phyloP scores from a whole-genome alignment of 2,329 filamentous ascomycete genomes.

The Trichoderma asperellum region DNA sequence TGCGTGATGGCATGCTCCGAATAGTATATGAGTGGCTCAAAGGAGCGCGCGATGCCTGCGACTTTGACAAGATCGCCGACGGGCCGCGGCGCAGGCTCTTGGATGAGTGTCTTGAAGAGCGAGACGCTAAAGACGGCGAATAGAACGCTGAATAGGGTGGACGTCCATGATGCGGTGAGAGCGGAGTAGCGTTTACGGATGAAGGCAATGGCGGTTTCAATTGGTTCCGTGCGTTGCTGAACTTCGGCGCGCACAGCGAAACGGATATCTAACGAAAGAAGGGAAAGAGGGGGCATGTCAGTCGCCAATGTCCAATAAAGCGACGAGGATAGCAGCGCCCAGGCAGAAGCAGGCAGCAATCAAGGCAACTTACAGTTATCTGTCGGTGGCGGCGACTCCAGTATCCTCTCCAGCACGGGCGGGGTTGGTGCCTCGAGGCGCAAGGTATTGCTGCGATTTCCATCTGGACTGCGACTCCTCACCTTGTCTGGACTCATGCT shows the following conservation, averaged over 20 bases:
- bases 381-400: constrained; percentile 37
- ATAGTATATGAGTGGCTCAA: constrained; percentile 93
- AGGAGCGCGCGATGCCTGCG: constrained; percentile 83
- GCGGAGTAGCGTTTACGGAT: constrained; percentile 62
- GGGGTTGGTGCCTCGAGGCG: constrained; percentile 43
- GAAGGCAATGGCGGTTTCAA: constrained; percentile 72
- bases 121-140: constrained; percentile 67
- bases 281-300: neutral
- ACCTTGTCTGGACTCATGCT: constrained; percentile 61
- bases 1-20: constrained; percentile 87
- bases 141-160: constrained; percentile 64
- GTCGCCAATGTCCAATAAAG: constrained; percentile 1
- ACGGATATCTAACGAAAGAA: constrained; percentile 68
- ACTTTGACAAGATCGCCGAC: constrained; percentile 80
- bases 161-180: constrained; percentile 71
- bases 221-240: constrained; percentile 81
- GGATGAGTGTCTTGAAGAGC: constrained; percentile 67
- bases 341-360: constrained; percentile 23
- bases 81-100: constrained; percentile 60
- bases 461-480: constrained; percentile 51
- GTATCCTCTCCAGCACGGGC: constrained; percentile 25
- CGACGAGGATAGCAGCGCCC: constrained; percentile 7
- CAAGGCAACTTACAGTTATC: constrained; percentile 56
- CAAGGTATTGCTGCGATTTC: constrained; percentile 47
- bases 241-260: constrained; percentile 87